These are phyloP conservation scores for Quercus ilex DNA, from an alignment of 306 rosid genomes.

Conservation along the genomic window DNA sequence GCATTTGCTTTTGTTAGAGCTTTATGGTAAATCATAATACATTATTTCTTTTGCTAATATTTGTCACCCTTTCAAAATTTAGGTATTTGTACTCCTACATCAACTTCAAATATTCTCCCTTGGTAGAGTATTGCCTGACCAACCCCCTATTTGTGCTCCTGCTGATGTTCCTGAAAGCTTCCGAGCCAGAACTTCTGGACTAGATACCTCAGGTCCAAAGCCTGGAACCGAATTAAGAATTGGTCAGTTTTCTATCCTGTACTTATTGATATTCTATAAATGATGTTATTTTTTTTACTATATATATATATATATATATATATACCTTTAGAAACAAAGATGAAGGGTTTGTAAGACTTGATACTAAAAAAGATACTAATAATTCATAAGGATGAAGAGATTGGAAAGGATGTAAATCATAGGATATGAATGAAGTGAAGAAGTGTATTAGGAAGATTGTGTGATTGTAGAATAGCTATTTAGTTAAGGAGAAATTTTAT, in stretches of 20 bases:
- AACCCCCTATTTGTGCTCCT: constrained; percentile 60
- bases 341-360: no score
- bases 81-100: constrained; percentile 86
- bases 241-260: constrained; percentile 57
- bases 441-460: no score
- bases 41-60: constrained; percentile 1
- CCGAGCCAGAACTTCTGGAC: constrained; percentile 56
- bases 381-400: no score
- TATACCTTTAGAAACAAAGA: no score
- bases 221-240: constrained; percentile 71
- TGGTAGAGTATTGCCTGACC: constrained; percentile 76
- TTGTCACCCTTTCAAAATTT: constrained; percentile 14
- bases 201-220: constrained; percentile 64
- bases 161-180: constrained; percentile 41
- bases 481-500: no score
- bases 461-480: no score
- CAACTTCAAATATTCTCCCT: constrained; percentile 83
- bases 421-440: no score
- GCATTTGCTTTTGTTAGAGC: neutral
- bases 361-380: no score
- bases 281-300: neutral
- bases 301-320: no score
- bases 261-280: neutral
- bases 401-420: no score
- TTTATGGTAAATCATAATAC: neutral